Conservation (phyloP, 805 yeast genomes). For the Candida easanensis region DNA sequence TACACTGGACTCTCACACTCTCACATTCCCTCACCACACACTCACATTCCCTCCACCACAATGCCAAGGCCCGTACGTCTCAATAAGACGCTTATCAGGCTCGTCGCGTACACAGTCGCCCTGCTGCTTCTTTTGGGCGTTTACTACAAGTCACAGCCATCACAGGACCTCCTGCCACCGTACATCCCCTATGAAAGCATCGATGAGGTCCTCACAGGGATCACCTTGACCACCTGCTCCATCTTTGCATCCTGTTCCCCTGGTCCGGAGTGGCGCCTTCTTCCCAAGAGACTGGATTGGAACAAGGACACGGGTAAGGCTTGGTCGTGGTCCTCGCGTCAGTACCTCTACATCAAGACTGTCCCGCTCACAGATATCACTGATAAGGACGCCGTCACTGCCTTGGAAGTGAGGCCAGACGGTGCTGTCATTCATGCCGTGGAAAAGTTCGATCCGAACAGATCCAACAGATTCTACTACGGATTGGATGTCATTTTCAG, state of each 20-base stretch:
- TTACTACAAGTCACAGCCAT: neutral
- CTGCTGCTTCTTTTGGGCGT: neutral
- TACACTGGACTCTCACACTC: neutral
- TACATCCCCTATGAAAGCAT: constrained; percentile 7
- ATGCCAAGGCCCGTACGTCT: neutral
- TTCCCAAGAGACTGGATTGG: constrained; percentile 16
- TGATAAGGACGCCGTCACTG: constrained; percentile 7
- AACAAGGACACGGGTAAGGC: constrained; percentile 6
- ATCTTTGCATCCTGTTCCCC: constrained; percentile 3
- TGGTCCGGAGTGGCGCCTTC: constrained; percentile 7
- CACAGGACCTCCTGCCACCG: neutral
- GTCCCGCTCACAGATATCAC: constrained; percentile 6
- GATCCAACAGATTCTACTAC: constrained; percentile 16
- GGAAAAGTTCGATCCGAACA: constrained; percentile 31
- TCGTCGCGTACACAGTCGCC: neutral
- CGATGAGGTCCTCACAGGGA: constrained; percentile 13
- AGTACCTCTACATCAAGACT: constrained; percentile 17
- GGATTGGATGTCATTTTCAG: constrained; percentile 70
- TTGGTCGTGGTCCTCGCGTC: constrained; percentile 11
- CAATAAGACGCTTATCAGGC: constrained; percentile 6
- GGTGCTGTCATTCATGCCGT: constrained; percentile 41
- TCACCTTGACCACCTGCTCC: constrained; percentile 5
- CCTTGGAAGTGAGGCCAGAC: constrained; percentile 4
- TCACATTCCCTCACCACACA: neutral
- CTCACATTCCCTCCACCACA: neutral